phyloP scores from a whole-genome alignment of 345 rosid genomes.

The Melaleuca alternifolia region DNA sequence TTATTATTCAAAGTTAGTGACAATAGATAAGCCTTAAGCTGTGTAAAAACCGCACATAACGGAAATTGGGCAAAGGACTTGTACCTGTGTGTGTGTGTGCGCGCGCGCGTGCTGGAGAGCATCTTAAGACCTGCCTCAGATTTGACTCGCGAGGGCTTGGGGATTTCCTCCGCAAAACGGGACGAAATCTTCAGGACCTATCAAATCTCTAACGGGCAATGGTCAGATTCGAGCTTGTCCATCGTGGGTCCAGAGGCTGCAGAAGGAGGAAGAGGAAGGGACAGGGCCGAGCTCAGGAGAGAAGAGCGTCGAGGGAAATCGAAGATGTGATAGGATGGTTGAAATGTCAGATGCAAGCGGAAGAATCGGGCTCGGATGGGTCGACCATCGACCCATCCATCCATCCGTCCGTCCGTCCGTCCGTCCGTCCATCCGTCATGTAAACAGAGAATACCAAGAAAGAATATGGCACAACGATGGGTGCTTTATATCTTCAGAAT shows the following conservation, averaged over 20 bases:
- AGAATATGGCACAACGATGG: background rate
- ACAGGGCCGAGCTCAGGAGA: background rate
- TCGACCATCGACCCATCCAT: background rate
- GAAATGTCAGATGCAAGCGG: background rate
- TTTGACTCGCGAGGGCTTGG: background rate
- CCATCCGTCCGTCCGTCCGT: background rate
- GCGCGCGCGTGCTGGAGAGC: background rate
- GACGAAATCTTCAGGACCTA: background rate
- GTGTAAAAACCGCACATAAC: background rate
- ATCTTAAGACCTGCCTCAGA: background rate
- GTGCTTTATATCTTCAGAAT: background rate
- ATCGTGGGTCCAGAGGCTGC: background rate
- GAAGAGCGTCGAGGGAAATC: background rate
- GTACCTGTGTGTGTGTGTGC: background rate
- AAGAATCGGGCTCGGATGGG: background rate
- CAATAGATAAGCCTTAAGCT: background rate
- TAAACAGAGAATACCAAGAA: background rate
- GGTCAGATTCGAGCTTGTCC: background rate
- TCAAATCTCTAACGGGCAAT: background rate
- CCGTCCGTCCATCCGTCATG: background rate
- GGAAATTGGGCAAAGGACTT: background rate
- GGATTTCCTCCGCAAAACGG: background rate
- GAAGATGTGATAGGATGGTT: background rate
- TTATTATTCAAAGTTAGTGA: background rate
- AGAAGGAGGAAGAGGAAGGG: background rate